phyloP scores from a whole-genome alignment of 306 rosid genomes.

The Mimosa pudica region DNA sequence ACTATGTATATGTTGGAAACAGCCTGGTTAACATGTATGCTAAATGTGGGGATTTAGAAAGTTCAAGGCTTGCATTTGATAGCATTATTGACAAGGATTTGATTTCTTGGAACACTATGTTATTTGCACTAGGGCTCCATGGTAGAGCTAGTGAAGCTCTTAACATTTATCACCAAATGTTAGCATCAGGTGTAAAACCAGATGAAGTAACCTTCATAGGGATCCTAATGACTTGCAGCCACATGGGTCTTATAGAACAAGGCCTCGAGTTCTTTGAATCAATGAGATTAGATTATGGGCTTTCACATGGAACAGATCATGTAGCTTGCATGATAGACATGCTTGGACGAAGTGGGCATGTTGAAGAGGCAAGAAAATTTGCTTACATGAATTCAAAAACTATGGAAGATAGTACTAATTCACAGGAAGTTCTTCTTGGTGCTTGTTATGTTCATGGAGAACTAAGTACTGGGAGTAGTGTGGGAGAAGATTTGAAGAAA shows the following conservation, averaged over 20 bases:
- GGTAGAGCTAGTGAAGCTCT: conserved; percentile 58
- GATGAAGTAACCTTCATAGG: conserved; percentile 83
- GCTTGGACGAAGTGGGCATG: conserved; percentile 76
- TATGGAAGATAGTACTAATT: conserved; percentile 32
- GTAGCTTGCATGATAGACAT: conserved; percentile 81
- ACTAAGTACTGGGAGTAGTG: conserved; percentile 41
- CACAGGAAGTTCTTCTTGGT: conserved; percentile 65
- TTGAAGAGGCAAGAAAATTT: conserved; percentile 63
- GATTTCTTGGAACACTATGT: conserved; percentile 80
- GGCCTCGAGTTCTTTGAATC: conserved; percentile 55
- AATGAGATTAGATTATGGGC: conserved; percentile 55
- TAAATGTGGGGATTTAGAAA: conserved; percentile 68
- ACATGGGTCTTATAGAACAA: conserved; percentile 65
- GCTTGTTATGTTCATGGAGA: conserved; percentile 62
- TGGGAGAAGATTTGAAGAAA: conserved; percentile 56
- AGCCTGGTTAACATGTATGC: conserved; percentile 82
- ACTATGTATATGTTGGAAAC: conserved; percentile 57
- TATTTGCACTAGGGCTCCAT: conserved; percentile 72
- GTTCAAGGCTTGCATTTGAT: conserved; percentile 51
- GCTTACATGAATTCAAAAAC: conserved; percentile 48
- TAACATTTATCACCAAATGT: conserved; percentile 56
- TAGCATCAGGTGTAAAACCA: conserved; percentile 54
- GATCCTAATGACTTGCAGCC: conserved; percentile 81
- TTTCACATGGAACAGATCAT: conserved; percentile 62
- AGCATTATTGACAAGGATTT: conserved; percentile 59